Evolutionary conservation across 768 basidiomycete species (phyloP), one percentile per base, ranked within the genome.

Genomic region (Tulasnella sp.): DNA sequence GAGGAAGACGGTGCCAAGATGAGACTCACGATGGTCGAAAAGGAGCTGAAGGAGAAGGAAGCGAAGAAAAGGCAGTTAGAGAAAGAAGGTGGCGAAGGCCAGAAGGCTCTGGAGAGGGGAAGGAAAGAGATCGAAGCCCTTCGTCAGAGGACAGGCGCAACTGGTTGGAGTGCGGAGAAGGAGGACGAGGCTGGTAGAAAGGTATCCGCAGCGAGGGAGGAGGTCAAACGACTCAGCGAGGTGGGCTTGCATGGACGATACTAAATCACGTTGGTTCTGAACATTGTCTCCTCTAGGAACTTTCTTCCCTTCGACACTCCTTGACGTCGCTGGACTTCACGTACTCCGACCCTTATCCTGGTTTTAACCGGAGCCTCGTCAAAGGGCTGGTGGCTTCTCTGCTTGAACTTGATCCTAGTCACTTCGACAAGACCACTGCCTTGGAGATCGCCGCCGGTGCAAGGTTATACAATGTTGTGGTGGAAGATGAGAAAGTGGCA

Each of bases 361-460:
- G 88, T 79, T 99, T 99, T 80, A 93, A 99, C 82, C 88, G 91
- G 40, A 84, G 84, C 29, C 91, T 91, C 80, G 97, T 99, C 80
- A 96, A 95, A 81, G 97, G 97, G 37, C 87, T 94, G 17, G 93
- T 97, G 19, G 97, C 93, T 0, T 89, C 89, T n/a, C 86, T 99
- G n/a, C 89, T 98, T 79, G 86, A 88, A 0, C 87, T 99, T 0
- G 86, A 89, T 42, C 84, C 87, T 19, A 85, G 87, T 58, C 89
- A 97, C 82, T 90, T 89, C 81, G 85, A 90, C 80, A 92, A 92
- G 76, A 89, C 95, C 1, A 95, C 93, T 0, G 97, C 97, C 2
- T 86, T 99, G 4, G 97, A 99, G 83, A 91, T 98, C 78, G 90
- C 93, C 22, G 96, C 96, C 0, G 96, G 96, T 0, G 90, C 89